Base-by-base conservation (phyloP, 495 filamentous ascomycete genomes). In the Aspergillus steynii region DNA sequence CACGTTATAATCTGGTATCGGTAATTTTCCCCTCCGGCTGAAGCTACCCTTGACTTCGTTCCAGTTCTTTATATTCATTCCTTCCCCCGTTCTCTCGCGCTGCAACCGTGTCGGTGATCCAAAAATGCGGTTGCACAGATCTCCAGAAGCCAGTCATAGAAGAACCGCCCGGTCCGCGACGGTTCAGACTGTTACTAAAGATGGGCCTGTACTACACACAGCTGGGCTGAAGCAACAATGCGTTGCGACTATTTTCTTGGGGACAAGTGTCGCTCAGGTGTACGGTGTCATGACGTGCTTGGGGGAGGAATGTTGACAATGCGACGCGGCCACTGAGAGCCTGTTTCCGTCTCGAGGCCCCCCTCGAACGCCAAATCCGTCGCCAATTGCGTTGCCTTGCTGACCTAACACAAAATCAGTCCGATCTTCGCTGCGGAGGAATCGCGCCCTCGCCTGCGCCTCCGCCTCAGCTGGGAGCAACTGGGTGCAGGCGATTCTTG, bases 251-350 rank as follows among this genome's bases (percentile, higher is more conserved):
- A 55, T 55, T 42, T 42, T 14, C 32, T 46, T 14, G 27, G 25
- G 34, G 25, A 47, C 46, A 46, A 45, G 46, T 34, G 10, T 8
- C 14, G 7, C 20, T 29, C n/a, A 5, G 15, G 26, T 25, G 34
- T 14, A 55, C 9, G 37, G 37, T 42, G 37, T 55, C 50, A 63
- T 63, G 62, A 65, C 62, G 62, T 61, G 58, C 47, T 55, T 9
- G 58, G 54, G 50, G 45, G 42, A 51, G 46, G 29, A 46, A 61
- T 58, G 60, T 61, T 57, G 53, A 15, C 53, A 53, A 53, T 53
- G 37, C 50, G 27, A 53, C 60, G 37, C 37, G 37, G 37, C 37
- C 37, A 42, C 37, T 42, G 37, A 42, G 37, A 42, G 37, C 37
- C 37, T 42, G 37, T 42, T 42, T 42, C 4, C 37, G 37, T 42